These are phyloP conservation scores for Alternaria gaisen DNA, from an alignment of 2,329 filamentous ascomycete species.

Conservation along the genomic window DNA sequence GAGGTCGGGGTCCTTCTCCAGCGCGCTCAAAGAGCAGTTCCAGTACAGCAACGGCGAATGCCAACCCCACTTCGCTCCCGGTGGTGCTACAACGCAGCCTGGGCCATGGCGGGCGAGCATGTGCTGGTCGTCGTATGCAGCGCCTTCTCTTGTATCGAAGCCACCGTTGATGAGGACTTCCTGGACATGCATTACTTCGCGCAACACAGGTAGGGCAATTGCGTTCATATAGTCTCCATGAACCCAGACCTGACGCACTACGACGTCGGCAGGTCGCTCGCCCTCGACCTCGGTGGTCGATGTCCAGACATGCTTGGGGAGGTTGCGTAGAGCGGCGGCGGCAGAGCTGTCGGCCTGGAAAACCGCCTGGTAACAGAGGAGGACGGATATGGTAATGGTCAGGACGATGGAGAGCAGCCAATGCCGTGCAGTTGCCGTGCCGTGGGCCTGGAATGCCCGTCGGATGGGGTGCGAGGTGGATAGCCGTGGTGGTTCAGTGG, in stretches of 20 bases:
- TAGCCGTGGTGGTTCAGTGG: constrained; percentile 75
- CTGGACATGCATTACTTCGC: constrained; percentile 74
- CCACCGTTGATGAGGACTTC: constrained; percentile 69
- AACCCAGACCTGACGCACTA: constrained; percentile 83
- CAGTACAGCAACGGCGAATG: constrained; percentile 86
- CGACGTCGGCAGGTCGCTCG: constrained; percentile 68
- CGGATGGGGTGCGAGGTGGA: constrained; percentile 71
- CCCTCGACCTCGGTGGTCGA: constrained; percentile 71
- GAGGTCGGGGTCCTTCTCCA: constrained; percentile 70
- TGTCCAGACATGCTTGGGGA: constrained; percentile 84
- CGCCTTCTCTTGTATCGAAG: constrained; percentile 25
- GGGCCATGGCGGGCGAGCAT: constrained; percentile 23
- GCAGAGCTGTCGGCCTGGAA: constrained; percentile 78
- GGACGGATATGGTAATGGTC: constrained; percentile 74
- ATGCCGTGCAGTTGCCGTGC: constrained; percentile 74
- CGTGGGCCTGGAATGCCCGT: constrained; percentile 72
- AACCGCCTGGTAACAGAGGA: constrained; percentile 77
- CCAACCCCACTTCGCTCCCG: constrained; percentile 75
- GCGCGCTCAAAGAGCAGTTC: constrained; percentile 69
- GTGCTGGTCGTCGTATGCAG: constrained; percentile 6
- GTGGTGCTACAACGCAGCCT: constrained; percentile 51
- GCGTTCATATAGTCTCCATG: constrained; percentile 84
- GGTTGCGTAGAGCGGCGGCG: constrained; percentile 73
- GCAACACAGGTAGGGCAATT: constrained; percentile 70
- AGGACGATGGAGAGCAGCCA: constrained; percentile 77